Conservation (phyloP, 805 yeast species). For the Komagataella pastoris region DNA sequence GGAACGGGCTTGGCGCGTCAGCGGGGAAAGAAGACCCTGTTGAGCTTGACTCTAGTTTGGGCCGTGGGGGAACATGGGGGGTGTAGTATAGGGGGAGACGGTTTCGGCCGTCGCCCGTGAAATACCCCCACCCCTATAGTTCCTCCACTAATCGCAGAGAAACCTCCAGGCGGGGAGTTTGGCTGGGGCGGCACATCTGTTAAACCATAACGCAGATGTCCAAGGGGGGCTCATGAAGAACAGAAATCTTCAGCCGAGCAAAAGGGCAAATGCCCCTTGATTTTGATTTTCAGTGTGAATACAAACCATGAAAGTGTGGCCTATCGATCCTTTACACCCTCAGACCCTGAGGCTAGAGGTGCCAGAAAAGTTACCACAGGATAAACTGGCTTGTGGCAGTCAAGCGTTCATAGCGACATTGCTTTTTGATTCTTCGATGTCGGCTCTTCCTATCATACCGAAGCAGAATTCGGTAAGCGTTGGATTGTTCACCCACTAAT, state of each 20-base stretch:
- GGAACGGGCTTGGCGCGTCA: too few species aligned
- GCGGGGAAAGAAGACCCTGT: too few species aligned
- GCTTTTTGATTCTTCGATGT: conserved; percentile 34
- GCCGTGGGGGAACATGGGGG: too few species aligned
- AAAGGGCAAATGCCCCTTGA: not conserved
- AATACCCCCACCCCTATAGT: too few species aligned
- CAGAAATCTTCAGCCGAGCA: not conserved
- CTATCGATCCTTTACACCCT: conserved; percentile 34
- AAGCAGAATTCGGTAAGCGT: too few species aligned
- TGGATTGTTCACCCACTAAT: too few species aligned
- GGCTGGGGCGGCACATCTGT: not conserved
- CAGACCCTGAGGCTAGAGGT: conserved; percentile 32
- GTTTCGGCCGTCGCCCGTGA: too few species aligned
- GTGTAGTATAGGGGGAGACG: too few species aligned
- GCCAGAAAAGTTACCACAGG: conserved; percentile 30
- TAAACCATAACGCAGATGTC: not conserved
- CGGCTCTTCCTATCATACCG: conserved; percentile 38
- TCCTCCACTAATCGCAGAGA: too few species aligned
- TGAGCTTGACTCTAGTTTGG: too few species aligned
- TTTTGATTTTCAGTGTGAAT: conserved; percentile 10
- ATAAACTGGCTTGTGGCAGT: conserved; percentile 33
- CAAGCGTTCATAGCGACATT: conserved; percentile 34
- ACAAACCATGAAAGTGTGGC: conserved; percentile 32
- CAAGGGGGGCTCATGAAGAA: not conserved
- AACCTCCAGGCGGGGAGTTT: too few species aligned